Evolutionary conservation across 345 rosid species (phyloP).

Genomic region (Cardamine chenopodiifolia): DNA sequence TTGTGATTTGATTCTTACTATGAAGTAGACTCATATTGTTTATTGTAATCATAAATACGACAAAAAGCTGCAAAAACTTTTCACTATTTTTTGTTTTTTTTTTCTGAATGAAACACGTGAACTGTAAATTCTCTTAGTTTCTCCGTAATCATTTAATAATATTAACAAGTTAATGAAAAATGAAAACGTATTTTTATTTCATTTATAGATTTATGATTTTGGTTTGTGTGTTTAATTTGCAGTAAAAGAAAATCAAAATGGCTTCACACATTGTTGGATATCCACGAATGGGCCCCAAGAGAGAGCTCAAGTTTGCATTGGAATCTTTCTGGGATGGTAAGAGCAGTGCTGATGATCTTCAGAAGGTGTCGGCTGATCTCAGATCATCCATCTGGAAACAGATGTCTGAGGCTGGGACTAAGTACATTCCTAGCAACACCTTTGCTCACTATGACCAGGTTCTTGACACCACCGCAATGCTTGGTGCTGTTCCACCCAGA

Average conservation of each 20-base stretch:
- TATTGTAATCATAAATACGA: conserved; percentile 27
- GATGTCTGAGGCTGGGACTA: conserved; percentile 86
- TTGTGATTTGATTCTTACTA: conserved; percentile 26
- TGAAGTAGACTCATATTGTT: conserved; percentile 3
- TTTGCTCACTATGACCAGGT: conserved; percentile 92
- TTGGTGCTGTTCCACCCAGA: conserved; percentile 95
- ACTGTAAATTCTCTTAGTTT: conserved; percentile 1
- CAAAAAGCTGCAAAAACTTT: conserved; percentile 24
- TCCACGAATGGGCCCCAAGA: conserved; percentile 99
- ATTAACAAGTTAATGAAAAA: background rate
- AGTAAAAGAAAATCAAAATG: conserved; percentile 53
- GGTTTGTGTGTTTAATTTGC: background rate
- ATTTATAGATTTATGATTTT: conserved; percentile 6
- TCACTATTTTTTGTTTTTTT: background rate
- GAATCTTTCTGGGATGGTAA: conserved; percentile 99
- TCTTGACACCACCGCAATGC: conserved; percentile 95
- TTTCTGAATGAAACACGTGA: conserved; percentile 14
- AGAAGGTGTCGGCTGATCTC: conserved; percentile 91
- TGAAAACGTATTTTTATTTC: background rate
- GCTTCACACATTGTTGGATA: conserved; percentile 99
- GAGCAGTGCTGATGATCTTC: conserved; percentile 90
- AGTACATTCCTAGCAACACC: conserved; percentile 93
- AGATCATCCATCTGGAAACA: conserved; percentile 93
- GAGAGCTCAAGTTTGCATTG: conserved; percentile 98
- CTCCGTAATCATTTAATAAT: background rate